Base-by-base conservation (phyloP, 78 protist species). In the slime mould (Dictyostelium discoideum) region DNA sequence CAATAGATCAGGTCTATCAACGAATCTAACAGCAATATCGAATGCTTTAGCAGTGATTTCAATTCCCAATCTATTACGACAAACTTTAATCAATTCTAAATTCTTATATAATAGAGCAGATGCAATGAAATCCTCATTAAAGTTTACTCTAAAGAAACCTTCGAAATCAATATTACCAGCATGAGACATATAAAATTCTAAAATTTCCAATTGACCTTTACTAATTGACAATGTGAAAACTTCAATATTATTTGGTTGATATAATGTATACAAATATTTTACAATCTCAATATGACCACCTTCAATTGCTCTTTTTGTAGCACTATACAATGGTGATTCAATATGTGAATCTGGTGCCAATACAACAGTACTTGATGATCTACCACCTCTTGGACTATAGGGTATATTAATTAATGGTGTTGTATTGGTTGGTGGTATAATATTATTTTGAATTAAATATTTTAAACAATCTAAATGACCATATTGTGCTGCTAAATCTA, bases 261-360 rank as follows among this genome's bases (percentile, higher is more conserved):
- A 74, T 5, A 74, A 18, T 37, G 81, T 74, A 39, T 29, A 74
- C 18, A 78, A 32, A 32, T 78, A 81, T 81, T 81, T 44, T 9
- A 81, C 86, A 81, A 81, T 81, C 6, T 81, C 86, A 0, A 81
- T 29, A 81, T 81, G 86, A 50, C 86, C 86, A 46, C 84, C 67
- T 3, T 8, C 20, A 10, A 46, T 46, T 2, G 84, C 84, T 44
- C 48, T 20, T 11, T 79, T 46, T 0, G 81, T 74, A 0, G 81
- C 81, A 74, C 81, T 74, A 37, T 32, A 74, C 3, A 37, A 37
- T 37, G 81, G 81, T 29, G 39, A 29, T 5, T 74, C 81, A 18
- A 37, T 11, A 32, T 74, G 81, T 74, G 81, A 37, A 74, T 74
- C 81, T 0, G 26, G 50, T 13, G 42, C 48, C 9, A 74, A 37